These are phyloP conservation scores for Athelia psychrophila DNA, from an alignment of 1,284 basidiomycete genomes.

Conservation along the genomic window DNA sequence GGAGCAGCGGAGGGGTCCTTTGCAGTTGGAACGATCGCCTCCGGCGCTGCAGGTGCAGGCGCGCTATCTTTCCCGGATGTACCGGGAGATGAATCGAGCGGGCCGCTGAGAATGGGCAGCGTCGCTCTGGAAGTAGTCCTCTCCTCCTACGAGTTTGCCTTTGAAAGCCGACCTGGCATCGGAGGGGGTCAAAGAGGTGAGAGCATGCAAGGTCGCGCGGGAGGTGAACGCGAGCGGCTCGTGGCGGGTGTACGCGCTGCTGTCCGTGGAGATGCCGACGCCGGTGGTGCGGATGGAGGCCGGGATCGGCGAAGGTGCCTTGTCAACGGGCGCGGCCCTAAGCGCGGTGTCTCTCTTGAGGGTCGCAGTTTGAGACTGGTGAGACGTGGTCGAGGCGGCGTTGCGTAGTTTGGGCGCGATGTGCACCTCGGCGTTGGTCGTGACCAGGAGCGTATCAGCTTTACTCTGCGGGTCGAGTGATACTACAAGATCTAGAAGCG, in stretches of 20 bases:
- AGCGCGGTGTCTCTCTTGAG: conserved; percentile 7
- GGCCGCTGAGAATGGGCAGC: conserved; percentile 34
- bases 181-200: conserved; percentile 12
- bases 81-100: conserved; percentile 32
- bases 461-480: conserved; percentile 52
- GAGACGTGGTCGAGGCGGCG: conserved; percentile 5
- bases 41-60: conserved; percentile 12
- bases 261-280: conserved; percentile 12
- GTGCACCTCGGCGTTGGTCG: conserved; percentile 88
- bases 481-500: conserved; percentile 36
- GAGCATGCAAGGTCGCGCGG: conserved; percentile 34
- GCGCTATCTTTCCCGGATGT: not conserved
- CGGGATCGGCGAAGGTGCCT: conserved; percentile 27
- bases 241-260: conserved; percentile 26
- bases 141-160: conserved; percentile 9
- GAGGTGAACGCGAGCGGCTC: conserved; percentile 49
- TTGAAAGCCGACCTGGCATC: not conserved
- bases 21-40: conserved; percentile 20
- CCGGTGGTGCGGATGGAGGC: conserved; percentile 37
- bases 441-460: conserved; percentile 63
- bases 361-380: conserved; percentile 7
- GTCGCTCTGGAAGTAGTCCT: conserved; percentile 27
- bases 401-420: conserved; percentile 75
- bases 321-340: no score
- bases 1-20: conserved; percentile 18